Conservation (phyloP, 345 rosid species). For the Brassica nigra region DNA sequence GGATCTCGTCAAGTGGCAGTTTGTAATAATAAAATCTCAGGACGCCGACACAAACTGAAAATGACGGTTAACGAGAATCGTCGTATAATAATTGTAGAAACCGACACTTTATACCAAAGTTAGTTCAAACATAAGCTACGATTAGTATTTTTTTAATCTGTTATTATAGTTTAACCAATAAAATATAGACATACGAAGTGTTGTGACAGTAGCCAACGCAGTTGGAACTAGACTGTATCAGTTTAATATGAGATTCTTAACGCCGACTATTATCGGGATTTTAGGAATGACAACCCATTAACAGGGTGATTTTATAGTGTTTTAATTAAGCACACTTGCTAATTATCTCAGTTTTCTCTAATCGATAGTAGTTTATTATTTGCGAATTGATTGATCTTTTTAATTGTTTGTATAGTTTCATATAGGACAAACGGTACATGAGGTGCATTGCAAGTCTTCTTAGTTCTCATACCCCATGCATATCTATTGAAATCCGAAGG, state of each 20-base stretch:
- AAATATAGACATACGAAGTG: slow-evolving; percentile 25
- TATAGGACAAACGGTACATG: slow-evolving; percentile 21
- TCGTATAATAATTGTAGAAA: slow-evolving; percentile 40
- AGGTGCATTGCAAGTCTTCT: slow-evolving; percentile 35
- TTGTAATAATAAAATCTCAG: slow-evolving; percentile 17
- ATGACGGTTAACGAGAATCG: slow-evolving; percentile 44
- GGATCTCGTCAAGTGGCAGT: slow-evolving; percentile 30
- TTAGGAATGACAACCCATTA: slow-evolving; percentile 41
- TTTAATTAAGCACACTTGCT: slow-evolving; percentile 36
- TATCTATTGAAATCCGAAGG: slow-evolving; percentile 33
- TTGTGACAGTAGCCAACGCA: slow-evolving; percentile 34
- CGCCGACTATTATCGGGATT: slow-evolving; percentile 46
- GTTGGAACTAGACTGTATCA: slow-evolving; percentile 36
- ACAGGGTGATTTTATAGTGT: slow-evolving; percentile 29
- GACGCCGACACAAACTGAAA: slow-evolving; percentile 45
- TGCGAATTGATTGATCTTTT: background rate
- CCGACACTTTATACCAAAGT: slow-evolving; percentile 46
- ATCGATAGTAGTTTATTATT: background rate
- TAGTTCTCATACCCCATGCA: slow-evolving; percentile 29
- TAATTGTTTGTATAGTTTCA: background rate
- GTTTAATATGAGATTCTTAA: slow-evolving; percentile 21
- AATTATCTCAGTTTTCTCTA: slow-evolving; percentile 9
- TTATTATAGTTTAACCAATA: slow-evolving; percentile 5
- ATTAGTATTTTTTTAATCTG: slow-evolving; percentile 5
- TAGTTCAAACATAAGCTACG: slow-evolving; percentile 40